Percentiles rank a stretch among this genome's conserved stretches.
These are phyloP conservation scores for Wickerhamiella occidentalis DNA, from an alignment of 805 yeast genomes.

Conservation along the genomic window DNA sequence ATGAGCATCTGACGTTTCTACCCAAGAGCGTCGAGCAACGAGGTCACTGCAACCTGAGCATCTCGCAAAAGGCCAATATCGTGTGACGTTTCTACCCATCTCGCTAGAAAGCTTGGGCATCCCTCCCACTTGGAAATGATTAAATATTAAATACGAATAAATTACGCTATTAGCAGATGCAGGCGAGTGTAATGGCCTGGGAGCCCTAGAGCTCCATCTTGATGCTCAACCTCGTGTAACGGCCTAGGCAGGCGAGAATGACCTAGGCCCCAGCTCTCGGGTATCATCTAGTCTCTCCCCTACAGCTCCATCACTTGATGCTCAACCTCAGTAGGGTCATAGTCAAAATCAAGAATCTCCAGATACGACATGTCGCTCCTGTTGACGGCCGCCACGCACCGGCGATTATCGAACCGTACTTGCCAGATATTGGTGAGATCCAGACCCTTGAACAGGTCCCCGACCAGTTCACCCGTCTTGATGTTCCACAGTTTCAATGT, in stretches of 20 bases:
- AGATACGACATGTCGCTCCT: constrained; percentile 56
- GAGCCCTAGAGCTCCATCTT: too few relatives aligned
- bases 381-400: constrained; percentile 88
- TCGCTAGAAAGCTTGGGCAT: too few relatives aligned
- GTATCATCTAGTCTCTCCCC: neutral
- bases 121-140: too few relatives aligned
- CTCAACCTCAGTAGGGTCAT: constrained; percentile 20
- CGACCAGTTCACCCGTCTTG: constrained; percentile 58
- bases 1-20: too few relatives aligned
- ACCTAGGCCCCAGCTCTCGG: neutral
- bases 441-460: constrained; percentile 58
- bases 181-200: too few relatives aligned
- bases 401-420: constrained; percentile 68
- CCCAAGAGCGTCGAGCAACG: too few relatives aligned
- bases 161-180: neutral
- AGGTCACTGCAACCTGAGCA: too few relatives aligned
- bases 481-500: constrained; percentile 84
- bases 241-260: too few relatives aligned
- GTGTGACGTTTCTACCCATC: too few relatives aligned
- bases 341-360: constrained; percentile 73
- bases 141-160: neutral
- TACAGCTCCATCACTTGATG: neutral
- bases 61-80: too few relatives aligned
- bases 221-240: too few relatives aligned
- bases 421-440: constrained; percentile 77